Evolutionary conservation across 345 rosid genomes (phyloP).

Genomic region (Theobroma cacao): DNA sequence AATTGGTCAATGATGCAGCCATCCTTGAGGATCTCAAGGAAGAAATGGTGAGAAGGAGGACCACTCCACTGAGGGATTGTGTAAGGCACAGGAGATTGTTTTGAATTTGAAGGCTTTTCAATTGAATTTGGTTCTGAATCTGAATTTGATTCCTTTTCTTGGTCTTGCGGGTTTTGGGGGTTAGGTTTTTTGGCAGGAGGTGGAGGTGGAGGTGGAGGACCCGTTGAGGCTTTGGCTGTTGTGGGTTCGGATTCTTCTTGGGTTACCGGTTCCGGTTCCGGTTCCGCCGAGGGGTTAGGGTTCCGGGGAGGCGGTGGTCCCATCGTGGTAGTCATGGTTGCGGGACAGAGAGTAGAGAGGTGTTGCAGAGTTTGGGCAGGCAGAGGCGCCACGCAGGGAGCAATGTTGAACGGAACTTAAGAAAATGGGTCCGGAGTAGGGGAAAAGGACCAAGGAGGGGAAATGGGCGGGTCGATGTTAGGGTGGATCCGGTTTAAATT

Average conservation of each 20-base stretch:
- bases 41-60: constrained; percentile 59
- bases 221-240: constrained; percentile 24
- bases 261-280: not conserved
- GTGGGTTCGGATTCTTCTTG: constrained; percentile 13
- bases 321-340: constrained; percentile 35
- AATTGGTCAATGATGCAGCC: constrained; percentile 68
- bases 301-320: constrained; percentile 59
- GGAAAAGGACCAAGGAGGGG: not conserved
- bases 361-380: not conserved
- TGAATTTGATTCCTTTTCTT: not conserved
- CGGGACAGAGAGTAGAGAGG: not conserved
- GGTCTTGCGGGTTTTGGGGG: not conserved
- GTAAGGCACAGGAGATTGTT: constrained; percentile 59
- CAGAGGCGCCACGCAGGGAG: not conserved
- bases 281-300: constrained; percentile 18
- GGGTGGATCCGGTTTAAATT: not conserved
- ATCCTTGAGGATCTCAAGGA: constrained; percentile 79
- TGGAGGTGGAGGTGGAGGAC: constrained; percentile 30
- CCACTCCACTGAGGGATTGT: constrained; percentile 91
- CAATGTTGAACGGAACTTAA: not conserved
- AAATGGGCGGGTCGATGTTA: not conserved
- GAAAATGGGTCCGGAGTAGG: not conserved
- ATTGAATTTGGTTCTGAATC: constrained; percentile 14
- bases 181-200: constrained; percentile 29
- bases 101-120: constrained; percentile 15